phyloP scores from a whole-genome alignment of 305 asterid species.

The Solanum chacoense region DNA sequence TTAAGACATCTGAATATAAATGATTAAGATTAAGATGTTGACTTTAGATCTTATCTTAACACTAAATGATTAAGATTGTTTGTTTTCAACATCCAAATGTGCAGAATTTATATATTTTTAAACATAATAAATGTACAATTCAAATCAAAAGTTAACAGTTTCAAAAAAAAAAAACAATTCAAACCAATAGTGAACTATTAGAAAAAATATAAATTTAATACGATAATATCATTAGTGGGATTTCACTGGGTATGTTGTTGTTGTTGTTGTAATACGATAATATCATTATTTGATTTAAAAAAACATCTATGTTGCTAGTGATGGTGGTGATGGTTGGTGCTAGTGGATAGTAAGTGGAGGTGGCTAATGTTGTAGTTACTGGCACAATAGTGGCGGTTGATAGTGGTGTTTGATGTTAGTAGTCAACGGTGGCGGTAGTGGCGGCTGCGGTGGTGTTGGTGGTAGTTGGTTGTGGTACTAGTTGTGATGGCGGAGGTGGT shows the following conservation, averaged over 20 bases:
- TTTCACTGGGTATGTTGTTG: too few species aligned
- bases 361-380: not conserved
- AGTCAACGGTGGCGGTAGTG: not conserved
- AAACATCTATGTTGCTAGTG: not conserved
- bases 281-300: not conserved
- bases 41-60: not conserved
- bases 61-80: not conserved
- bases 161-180: not conserved
- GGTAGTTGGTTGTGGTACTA: not conserved
- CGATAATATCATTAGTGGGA: not conserved
- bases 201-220: not conserved
- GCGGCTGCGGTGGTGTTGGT: not conserved
- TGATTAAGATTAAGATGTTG: not conserved
- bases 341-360: not conserved
- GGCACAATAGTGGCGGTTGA: not conserved
- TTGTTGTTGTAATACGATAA: not conserved
- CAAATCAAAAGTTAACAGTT: not conserved
- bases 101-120: not conserved
- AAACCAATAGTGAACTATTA: not conserved
- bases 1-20: not conserved
- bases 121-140: not conserved
- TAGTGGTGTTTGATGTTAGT: not conserved
- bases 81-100: not conserved
- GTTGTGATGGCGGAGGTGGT: not conserved
- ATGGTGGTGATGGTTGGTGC: not conserved